Percentiles rank a stretch among this genome's conserved stretches.
These are phyloP conservation scores for Margaritispora aquatica DNA, from an alignment of 495 filamentous ascomycete species.

Conservation along the genomic window DNA sequence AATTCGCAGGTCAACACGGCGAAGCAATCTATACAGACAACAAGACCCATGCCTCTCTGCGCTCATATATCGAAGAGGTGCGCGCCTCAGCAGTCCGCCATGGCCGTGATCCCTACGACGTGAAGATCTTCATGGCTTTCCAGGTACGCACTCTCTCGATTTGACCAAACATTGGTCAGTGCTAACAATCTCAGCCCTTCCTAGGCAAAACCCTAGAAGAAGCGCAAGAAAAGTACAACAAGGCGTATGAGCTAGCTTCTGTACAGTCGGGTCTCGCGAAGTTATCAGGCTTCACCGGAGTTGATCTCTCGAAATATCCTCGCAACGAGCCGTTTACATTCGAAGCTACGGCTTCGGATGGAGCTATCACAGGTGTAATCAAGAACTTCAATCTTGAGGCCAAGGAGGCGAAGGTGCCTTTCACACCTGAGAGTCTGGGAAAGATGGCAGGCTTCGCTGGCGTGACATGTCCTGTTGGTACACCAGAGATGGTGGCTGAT, in stretches of 20 bases:
- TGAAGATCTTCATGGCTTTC: constrained; percentile 58
- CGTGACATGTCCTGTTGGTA: constrained; percentile 43
- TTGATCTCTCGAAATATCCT: constrained; percentile 49
- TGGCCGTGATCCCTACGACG: constrained; percentile 46
- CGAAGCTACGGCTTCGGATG: not conserved
- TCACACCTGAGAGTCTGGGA: not conserved
- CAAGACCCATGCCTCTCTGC: constrained; percentile 43
- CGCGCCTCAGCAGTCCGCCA: constrained; percentile 39
- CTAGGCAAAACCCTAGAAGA: constrained; percentile 51
- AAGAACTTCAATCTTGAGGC: not conserved
- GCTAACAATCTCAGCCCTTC: constrained; percentile 51
- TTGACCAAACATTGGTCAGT: too few species aligned
- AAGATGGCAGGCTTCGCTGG: not conserved
- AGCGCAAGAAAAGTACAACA: constrained; percentile 44
- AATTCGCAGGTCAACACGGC: constrained; percentile 54
- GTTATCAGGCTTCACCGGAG: constrained; percentile 58
- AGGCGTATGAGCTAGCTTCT: constrained; percentile 44
- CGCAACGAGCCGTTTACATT: constrained; percentile 35
- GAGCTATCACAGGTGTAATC: not conserved
- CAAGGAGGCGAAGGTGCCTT: not conserved
- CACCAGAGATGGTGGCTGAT: constrained; percentile 51
- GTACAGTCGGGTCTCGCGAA: constrained; percentile 49
- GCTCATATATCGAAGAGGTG: constrained; percentile 37
- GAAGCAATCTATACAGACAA: constrained; percentile 58
- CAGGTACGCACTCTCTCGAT: too few species aligned